phyloP scores from a whole-genome alignment of 2,329 filamentous ascomycete species.

The Claviceps humidiphila region DNA sequence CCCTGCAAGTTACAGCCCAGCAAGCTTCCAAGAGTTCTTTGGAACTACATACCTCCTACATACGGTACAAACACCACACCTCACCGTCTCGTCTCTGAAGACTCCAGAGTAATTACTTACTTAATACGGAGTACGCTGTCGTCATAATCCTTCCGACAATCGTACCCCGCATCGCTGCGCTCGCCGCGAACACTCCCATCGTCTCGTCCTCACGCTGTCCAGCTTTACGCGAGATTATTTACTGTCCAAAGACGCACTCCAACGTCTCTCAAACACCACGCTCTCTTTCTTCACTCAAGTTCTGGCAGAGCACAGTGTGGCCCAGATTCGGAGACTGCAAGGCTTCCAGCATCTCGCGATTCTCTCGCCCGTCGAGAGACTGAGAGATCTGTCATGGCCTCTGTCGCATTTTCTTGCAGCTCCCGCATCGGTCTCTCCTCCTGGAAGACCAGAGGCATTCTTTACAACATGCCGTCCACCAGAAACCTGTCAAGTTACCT shows the following conservation, averaged over 20 bases:
- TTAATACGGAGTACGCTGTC: background rate
- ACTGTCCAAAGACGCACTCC: background rate
- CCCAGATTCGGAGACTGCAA: background rate
- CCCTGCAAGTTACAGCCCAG: background rate
- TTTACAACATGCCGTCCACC: slow-evolving; percentile 15
- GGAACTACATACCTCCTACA: background rate
- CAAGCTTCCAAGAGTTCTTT: background rate
- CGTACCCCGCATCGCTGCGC: background rate
- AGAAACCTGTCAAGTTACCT: slow-evolving; percentile 63
- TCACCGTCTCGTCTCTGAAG: background rate
- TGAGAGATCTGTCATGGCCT: slow-evolving; percentile 24
- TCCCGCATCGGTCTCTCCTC: slow-evolving; percentile 26
- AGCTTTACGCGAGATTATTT: background rate
- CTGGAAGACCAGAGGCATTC: slow-evolving; percentile 20
- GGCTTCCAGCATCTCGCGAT: background rate
- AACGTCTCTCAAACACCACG: background rate
- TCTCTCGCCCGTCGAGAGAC: background rate
- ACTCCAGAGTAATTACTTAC: background rate
- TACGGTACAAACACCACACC: background rate
- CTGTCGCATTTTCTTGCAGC: slow-evolving; percentile 28
- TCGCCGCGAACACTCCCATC: background rate
- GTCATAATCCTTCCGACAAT: background rate
- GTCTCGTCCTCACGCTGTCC: too few relatives aligned
- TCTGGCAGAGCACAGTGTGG: background rate
- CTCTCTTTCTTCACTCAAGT: background rate